Evolutionary conservation across 345 rosid species (phyloP), one percentile per base, ranked within the genome.

Genomic region (Xanthoceras sorbifolium): DNA sequence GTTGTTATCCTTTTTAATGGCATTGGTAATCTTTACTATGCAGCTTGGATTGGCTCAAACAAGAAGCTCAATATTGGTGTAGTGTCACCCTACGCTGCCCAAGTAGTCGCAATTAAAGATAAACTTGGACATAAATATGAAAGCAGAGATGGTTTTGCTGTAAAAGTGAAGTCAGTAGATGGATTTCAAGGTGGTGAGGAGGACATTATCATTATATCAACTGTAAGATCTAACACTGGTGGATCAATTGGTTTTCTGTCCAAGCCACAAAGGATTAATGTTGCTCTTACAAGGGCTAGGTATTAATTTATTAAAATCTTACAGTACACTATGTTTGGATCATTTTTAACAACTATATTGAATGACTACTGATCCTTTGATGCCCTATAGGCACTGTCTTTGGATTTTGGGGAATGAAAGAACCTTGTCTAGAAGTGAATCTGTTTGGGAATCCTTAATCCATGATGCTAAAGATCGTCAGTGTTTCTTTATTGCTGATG

Each of bases 391-490:
- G 32, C 67, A 63, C 20, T 63, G 67, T 63, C 67, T 63, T 26
- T 63, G 67, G 67, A 63, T 63, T 63, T 29, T 63, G 28, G 62
- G 62, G 28, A n/a, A 57, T 57, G 28, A 57, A 22, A 57, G 28
- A 57, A 57, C 62, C 62, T 57, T 57, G 62, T n/a, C 28, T 57
- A 57, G 62, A 57, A 57, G 62, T 57, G 28, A 22, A 57, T 57
- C 62, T 7, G 76, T 77, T 5, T 88, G 91, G 91, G 42, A 73
- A 59, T 11, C 32, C 1, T 48, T 86, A 61, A 70, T 86, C 14
- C 6, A 1, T 64, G 88, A 86, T 83, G 88, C 91, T 15, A 86
- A 74, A 69, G 15, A 23, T n/a, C 62, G 62, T 57, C 26, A 23
- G 0, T 22, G 28, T 57, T 57, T 57, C 62, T 57, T 57, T 22